Base-by-base conservation (phyloP, 352 stramenopile species). In the Thraustotheca clavata region DNA sequence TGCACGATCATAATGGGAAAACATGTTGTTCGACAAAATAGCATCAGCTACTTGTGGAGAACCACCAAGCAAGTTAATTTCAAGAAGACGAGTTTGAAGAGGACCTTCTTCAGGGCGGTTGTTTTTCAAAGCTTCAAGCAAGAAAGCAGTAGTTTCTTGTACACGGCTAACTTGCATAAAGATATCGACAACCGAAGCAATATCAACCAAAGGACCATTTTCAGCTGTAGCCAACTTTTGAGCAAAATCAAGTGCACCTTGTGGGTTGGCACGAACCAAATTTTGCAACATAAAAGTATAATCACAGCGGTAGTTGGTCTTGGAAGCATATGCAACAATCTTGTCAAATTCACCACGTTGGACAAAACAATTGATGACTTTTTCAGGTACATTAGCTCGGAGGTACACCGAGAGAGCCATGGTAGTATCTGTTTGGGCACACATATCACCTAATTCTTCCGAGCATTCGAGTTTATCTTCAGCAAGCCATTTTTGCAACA, bases 311-410 rank as follows among this genome's bases (percentile, higher is more conserved):
- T 98, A 99, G 72, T 97, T 97, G 46, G 98, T 98, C 76, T 96
- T 81, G 24, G 91, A 77, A 32, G 87, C 86, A 71, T 94, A 94
- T 20, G 96, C 90, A 33, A 98, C 94, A 72, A 99, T 99, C 86
- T 99, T 99, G 70, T 99, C 96, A 70, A 99, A 99, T 75, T 99
- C 97, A 49, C 97, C 96, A 34, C 94, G 84, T 79, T 99, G 95
- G 12, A 99, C 91, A 74, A 99, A 99, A 78, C 96, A 99, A 70
- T 99, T 97, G 69, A 99, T 98, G 33, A 98, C 97, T 83, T 99
- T 99, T 59, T 98, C 95, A 27, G 98, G 96, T 48, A 97, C 96
- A 68, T 99, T 96, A 33, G 87, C 88, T 54, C 96, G 87, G 62
- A 99, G 80, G 76, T 99, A 99, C 7, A 99, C 94, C 39, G 89